A percentile compares a stretch with the other conserved stretches of the same genome.
Evolutionary conservation across 352 stramenopile species (phyloP).

Genomic region (Globisporangium alternatum): DNA sequence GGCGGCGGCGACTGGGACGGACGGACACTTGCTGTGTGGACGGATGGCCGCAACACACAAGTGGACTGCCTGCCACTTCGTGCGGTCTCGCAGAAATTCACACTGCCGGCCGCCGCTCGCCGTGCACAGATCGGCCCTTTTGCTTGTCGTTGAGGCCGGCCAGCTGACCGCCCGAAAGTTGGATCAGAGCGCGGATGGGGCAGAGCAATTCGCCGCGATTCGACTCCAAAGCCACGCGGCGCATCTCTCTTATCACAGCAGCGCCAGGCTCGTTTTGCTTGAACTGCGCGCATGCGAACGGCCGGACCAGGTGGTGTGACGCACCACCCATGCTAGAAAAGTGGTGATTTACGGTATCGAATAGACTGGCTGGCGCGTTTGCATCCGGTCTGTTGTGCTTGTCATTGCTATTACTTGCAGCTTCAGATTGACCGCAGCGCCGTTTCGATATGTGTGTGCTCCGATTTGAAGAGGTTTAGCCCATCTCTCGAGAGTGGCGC

Average conservation of each 20-base stretch:
- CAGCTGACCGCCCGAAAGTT: constrained; percentile 4
- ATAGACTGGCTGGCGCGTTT: background rate
- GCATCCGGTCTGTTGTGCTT: too few relatives aligned
- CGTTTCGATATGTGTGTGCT: background rate
- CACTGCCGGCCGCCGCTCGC: constrained; percentile 6
- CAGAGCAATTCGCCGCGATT: background rate
- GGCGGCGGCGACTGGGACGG: background rate
- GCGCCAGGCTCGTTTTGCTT: background rate
- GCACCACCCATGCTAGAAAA: constrained; percentile 4
- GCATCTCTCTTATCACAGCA: constrained; percentile 1
- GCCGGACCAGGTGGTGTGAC: constrained; percentile 4
- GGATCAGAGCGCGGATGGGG: constrained; percentile 3
- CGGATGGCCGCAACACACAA: constrained; percentile 1
- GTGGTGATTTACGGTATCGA: constrained; percentile 1
- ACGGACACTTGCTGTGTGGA: constrained; percentile 3
- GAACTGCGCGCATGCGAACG: background rate
- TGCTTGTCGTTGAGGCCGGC: background rate
- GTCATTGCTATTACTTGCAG: too few relatives aligned
- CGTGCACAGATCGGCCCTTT: constrained; percentile 9
- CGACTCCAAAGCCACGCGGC: constrained; percentile 4
- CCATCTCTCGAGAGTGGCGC: background rate
- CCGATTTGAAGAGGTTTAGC: too few relatives aligned
- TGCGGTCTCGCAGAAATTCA: background rate
- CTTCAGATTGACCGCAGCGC: background rate
- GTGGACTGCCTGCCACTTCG: constrained; percentile 11